phyloP scores from a whole-genome alignment of 2,329 filamentous ascomycete genomes.

The Colletotrichum ledebouriae region DNA sequence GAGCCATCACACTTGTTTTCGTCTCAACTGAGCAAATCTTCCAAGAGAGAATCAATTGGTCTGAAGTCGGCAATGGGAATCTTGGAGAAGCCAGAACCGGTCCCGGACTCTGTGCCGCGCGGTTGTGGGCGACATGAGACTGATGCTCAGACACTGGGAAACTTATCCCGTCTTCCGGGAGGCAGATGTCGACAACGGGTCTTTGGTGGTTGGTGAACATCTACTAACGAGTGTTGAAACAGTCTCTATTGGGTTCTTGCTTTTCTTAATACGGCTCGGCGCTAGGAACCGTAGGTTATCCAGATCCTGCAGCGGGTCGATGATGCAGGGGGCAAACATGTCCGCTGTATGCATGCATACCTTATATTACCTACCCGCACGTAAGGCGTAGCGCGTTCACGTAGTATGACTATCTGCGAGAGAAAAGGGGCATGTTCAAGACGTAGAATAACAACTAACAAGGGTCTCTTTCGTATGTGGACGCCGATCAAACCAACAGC shows the following conservation, averaged over 20 bases:
- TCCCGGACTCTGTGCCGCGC: neutral
- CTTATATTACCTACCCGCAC: neutral
- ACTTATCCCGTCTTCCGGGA: slow-evolving; percentile 13
- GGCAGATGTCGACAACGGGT: neutral
- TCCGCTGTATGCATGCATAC: neutral
- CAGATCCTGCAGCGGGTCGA: neutral
- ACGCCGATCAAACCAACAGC: slow-evolving; percentile 32
- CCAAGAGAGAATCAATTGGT: neutral
- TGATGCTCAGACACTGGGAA: neutral
- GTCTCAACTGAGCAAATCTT: slow-evolving; percentile 9
- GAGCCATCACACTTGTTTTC: neutral
- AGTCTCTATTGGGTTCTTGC: slow-evolving; percentile 2
- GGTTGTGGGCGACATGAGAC: neutral
- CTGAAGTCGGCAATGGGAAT: neutral
- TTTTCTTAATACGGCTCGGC: slow-evolving; percentile 8
- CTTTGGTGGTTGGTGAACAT: neutral
- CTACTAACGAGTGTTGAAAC: neutral
- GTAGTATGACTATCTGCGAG: no score
- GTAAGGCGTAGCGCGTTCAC: neutral
- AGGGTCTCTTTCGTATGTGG: slow-evolving; percentile 12
- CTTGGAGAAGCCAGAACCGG: neutral
- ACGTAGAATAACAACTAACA: slow-evolving; percentile 5
- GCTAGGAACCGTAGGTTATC: neutral
- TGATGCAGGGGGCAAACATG: slow-evolving; percentile 4
- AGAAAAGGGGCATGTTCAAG: neutral